Conservation (phyloP, 1,284 basidiomycete genomes). For the Bjerkandera adusta region DNA sequence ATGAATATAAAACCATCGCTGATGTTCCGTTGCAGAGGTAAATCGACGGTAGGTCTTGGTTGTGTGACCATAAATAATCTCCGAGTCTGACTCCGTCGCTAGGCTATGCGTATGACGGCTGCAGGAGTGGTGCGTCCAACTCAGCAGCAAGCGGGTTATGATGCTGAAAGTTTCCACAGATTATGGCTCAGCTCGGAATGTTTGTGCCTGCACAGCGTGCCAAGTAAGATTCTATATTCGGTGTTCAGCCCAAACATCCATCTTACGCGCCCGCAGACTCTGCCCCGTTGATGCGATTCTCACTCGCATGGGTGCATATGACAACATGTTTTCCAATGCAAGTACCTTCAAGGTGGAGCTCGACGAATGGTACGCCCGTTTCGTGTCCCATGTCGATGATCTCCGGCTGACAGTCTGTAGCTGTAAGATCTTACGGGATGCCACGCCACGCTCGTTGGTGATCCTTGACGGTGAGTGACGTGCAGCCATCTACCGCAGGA, state of each 20-base stretch:
- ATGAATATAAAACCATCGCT: constrained; percentile 5
- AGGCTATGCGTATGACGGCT: constrained; percentile 96
- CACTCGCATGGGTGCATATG: constrained; percentile 98
- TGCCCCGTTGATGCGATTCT: constrained; percentile 93
- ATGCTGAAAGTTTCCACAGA: constrained; percentile 41
- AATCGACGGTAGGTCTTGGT: constrained; percentile 67
- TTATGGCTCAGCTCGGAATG: constrained; percentile 99
- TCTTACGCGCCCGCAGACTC: constrained; percentile 44
- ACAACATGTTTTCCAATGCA: constrained; percentile 94
- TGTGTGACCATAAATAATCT: too few relatives aligned
- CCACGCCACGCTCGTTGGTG: constrained; percentile 88
- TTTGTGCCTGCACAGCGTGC: constrained; percentile 87
- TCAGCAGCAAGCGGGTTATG: neutral
- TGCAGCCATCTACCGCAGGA: constrained; percentile 1
- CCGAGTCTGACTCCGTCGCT: neutral
- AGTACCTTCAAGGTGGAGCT: constrained; percentile 97
- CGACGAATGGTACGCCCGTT: constrained; percentile 76
- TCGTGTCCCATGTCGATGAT: neutral
- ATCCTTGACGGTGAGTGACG: constrained; percentile 82
- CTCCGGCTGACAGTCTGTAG: constrained; percentile 36
- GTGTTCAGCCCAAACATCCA: neutral
- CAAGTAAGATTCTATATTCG: constrained; percentile 42
- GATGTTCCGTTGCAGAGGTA: constrained; percentile 53
- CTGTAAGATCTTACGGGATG: constrained; percentile 88
- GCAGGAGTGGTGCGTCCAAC: constrained; percentile 67